A percentile compares a stretch with the other conserved stretches of the same genome.
These are phyloP conservation scores for Solanum phureja DNA, from an alignment of 257 asterid genomes.

Conservation along the genomic window DNA sequence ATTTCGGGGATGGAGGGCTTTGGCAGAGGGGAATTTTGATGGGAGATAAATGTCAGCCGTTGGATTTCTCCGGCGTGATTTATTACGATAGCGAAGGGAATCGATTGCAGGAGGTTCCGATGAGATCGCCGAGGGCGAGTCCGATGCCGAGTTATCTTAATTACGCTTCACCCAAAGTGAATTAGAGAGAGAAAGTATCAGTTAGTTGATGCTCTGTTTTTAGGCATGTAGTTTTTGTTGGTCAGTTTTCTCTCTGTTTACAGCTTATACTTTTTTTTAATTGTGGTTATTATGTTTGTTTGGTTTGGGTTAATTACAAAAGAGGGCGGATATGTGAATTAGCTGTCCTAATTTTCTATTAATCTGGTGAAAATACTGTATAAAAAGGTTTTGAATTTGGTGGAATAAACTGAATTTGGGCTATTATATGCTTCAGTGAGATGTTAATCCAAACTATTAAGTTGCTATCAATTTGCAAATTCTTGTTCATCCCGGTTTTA, in stretches of 20 bases:
- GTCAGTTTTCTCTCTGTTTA: background rate
- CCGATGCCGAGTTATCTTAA: constrained; percentile 17
- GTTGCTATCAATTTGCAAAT: background rate
- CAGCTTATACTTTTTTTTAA: background rate
- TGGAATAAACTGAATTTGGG: background rate
- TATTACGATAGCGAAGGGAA: constrained; percentile 32
- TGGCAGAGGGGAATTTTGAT: constrained; percentile 42
- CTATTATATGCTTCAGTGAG: background rate
- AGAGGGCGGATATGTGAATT: background rate
- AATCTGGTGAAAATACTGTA: background rate
- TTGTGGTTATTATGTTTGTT: background rate
- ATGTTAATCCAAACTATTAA: background rate
- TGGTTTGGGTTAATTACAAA: background rate
- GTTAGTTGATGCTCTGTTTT: background rate
- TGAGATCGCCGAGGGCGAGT: constrained; percentile 34
- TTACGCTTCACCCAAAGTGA: constrained; percentile 3
- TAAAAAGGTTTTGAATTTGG: background rate
- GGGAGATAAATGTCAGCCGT: constrained; percentile 49
- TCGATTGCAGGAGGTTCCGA: constrained; percentile 21
- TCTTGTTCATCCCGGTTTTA: background rate
- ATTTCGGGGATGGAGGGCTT: constrained; percentile 38
- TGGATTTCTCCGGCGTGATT: constrained; percentile 50
- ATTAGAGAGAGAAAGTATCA: background rate
- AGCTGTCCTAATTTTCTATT: background rate
- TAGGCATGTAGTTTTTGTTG: background rate